These are phyloP conservation scores for Physcomitrium patens DNA, from an alignment of 225 moss, liverwort and hornwort species.

Conservation along the genomic window DNA sequence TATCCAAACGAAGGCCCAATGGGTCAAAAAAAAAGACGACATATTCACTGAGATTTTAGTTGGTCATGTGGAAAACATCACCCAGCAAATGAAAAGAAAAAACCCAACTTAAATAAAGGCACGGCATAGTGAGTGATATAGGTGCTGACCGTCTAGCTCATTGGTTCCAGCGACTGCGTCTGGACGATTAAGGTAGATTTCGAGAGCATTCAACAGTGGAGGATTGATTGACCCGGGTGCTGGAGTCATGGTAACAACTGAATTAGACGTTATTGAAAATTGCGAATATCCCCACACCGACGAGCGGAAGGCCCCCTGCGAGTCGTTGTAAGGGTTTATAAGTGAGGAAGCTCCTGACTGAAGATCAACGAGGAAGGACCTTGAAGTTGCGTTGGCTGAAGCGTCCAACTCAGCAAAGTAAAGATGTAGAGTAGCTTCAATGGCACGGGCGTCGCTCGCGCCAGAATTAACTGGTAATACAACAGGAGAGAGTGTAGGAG, in stretches of 20 bases:
- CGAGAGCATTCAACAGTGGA: conserved; percentile 34
- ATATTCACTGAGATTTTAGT: too few relatives aligned
- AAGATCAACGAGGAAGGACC: too few relatives aligned
- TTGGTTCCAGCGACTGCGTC: not conserved
- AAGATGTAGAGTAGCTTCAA: not conserved
- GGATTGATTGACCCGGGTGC: not conserved
- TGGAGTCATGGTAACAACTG: conserved; percentile 9
- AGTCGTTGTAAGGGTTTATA: not conserved
- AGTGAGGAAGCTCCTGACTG: not conserved
- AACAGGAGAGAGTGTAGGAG: not conserved
- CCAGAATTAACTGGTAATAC: not conserved
- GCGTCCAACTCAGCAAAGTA: conserved; percentile 20
- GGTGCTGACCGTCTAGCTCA: conserved; percentile 33
- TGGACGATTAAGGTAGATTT: not conserved
- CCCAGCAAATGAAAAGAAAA: too few relatives aligned
- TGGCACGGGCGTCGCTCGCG: too few relatives aligned
- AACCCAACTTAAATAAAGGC: too few relatives aligned
- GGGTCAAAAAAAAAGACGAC: not conserved
- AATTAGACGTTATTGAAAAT: not conserved
- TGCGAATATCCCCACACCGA: not conserved
- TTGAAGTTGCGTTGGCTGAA: too few relatives aligned
- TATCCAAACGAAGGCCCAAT: not conserved
- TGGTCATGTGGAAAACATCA: too few relatives aligned
- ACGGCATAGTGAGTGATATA: not conserved
- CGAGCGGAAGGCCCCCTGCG: not conserved